phyloP scores from a whole-genome alignment of 2,329 filamentous ascomycete species.

The Elsinoe batatas region DNA sequence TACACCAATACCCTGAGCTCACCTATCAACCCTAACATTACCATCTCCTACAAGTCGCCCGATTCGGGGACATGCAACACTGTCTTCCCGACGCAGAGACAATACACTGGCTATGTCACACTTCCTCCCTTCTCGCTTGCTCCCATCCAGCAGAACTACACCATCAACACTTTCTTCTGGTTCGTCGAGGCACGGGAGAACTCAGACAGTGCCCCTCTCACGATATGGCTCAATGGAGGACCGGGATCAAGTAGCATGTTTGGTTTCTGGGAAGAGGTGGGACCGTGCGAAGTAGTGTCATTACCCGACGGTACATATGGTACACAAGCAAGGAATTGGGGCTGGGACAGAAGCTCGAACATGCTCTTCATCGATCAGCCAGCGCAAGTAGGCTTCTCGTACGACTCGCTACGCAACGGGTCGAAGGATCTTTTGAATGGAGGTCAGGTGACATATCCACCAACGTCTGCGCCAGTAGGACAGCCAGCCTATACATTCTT shows the following conservation, averaged over 20 bases:
- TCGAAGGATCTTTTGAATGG: slow-evolving; percentile 43
- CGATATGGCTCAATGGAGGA: slow-evolving; percentile 59
- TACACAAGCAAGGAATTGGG: slow-evolving; percentile 51
- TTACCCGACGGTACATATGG: slow-evolving; percentile 38
- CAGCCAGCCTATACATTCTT: slow-evolving; percentile 36
- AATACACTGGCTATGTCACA: slow-evolving; percentile 46
- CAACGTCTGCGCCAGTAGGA: slow-evolving; percentile 26
- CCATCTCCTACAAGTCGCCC: slow-evolving; percentile 50
- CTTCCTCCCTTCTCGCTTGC: slow-evolving; percentile 38
- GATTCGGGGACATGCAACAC: slow-evolving; percentile 47
- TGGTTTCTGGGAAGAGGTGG: slow-evolving; percentile 53
- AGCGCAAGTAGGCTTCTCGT: slow-evolving; percentile 60
- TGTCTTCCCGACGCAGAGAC: slow-evolving; percentile 45
- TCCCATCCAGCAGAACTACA: slow-evolving; percentile 38
- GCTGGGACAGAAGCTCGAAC: slow-evolving; percentile 54
- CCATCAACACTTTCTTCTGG: slow-evolving; percentile 48
- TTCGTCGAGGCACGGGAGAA: slow-evolving; percentile 45
- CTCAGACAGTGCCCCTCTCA: slow-evolving; percentile 42
- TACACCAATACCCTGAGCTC: slow-evolving; percentile 36
- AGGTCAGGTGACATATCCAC: slow-evolving; percentile 31
- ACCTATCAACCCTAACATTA: slow-evolving; percentile 33
- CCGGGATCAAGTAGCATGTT: slow-evolving; percentile 56
- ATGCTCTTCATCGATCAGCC: slow-evolving; percentile 54
- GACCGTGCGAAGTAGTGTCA: slow-evolving; percentile 37
- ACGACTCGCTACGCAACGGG: slow-evolving; percentile 53